Base-by-base conservation (phyloP, 805 yeast species). In the Candida morakotiae region DNA sequence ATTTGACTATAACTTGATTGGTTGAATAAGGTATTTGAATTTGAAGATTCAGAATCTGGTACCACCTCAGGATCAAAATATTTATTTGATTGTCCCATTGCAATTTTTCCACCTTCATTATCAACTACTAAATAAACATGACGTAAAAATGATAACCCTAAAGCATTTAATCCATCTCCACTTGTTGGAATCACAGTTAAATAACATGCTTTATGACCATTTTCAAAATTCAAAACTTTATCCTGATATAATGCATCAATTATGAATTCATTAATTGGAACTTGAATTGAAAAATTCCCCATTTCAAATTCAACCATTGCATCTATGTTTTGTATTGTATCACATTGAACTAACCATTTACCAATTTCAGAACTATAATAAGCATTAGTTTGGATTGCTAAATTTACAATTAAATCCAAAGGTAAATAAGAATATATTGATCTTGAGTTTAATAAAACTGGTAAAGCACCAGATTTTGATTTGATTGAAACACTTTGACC, bases 311-410 rank as follows among this genome's bases (percentile, higher is more conserved):
- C 66, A 7, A 84, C 38, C 0, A 70, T 58, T 1, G 86, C 87
- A 17, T 69, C 56, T 7, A 70, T 47, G 4, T 57, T 48, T 1
- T 67, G 69, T 11, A 81, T 59, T 22, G 50, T 46, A 9, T 71
- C 58, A 60, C 93, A 84, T 40, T 73, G 72, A 10, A 81, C 80
- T 11, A 81, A 48, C 91, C 91, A 84, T 13, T 69, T 49, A 17
- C 61, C 63, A 5, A 66, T 49, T 5, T 64, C 61, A 3, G 59
- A 53, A 3, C 73, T 68, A 51, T 75, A 84, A 44, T 68, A 73
- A 0, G 91, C 91, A 49, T 80, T 79, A 27, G 81, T 60, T 56
- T 84, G 89, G 18, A 83, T 66, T 0, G 89, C 87, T 21, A 84
- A 56, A 46, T 74, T 75, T 35, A 83, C 66, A 28, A 84, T 61